Percentiles rank a stretch among this genome's conserved stretches.
phyloP scores from a whole-genome alignment of 352 stramenopile genomes.

The Phytophthora chlamydospora region DNA sequence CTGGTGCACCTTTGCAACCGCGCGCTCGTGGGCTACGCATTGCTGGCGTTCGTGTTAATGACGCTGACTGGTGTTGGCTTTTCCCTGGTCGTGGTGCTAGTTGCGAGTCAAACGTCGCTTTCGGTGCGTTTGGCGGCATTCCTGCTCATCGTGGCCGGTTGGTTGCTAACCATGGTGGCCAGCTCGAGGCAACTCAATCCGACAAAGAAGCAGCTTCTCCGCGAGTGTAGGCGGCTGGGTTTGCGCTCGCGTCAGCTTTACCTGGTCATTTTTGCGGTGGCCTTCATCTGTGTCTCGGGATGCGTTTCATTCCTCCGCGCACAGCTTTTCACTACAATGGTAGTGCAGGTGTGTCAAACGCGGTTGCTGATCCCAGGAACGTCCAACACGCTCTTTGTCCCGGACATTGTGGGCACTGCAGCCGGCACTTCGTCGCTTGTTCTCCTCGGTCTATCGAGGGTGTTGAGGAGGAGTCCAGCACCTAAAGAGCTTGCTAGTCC shows the following conservation, averaged over 20 bases:
- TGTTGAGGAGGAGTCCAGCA: conserved; percentile 4
- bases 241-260: conserved; percentile 44
- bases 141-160: conserved; percentile 52
- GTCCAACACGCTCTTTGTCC: conserved; percentile 40
- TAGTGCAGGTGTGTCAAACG: conserved; percentile 73
- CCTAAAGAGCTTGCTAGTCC: neutral
- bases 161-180: conserved; percentile 49
- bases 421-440: conserved; percentile 30
- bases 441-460: conserved; percentile 23
- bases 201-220: conserved; percentile 44
- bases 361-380: conserved; percentile 40
- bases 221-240: conserved; percentile 36
- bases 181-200: conserved; percentile 53
- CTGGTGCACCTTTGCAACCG: conserved; percentile 38
- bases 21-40: conserved; percentile 31
- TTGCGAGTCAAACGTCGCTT: conserved; percentile 36
- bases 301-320: conserved; percentile 71
- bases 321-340: conserved; percentile 72
- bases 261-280: conserved; percentile 34
- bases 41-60: conserved; percentile 37
- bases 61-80: conserved; percentile 31
- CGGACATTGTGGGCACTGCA: conserved; percentile 45
- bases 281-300: conserved; percentile 47
- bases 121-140: conserved; percentile 47
- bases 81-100: conserved; percentile 35